Percentiles rank a stretch among this genome's conserved stretches.
phyloP scores from a whole-genome alignment of 225 moss, liverwort and hornwort genomes.

The Physcomitrellopsis africana region DNA sequence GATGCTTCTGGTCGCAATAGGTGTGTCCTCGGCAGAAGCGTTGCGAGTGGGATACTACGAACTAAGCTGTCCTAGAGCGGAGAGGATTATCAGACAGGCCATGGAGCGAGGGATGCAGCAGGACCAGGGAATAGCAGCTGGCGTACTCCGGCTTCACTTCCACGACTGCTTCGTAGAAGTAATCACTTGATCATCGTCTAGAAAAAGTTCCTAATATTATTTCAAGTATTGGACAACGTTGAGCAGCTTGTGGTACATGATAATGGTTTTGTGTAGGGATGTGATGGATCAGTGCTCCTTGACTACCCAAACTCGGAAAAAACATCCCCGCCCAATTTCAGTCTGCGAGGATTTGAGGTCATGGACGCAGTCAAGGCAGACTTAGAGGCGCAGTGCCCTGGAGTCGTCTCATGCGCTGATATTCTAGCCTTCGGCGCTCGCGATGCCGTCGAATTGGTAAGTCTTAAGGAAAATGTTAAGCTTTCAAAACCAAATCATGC shows the following conservation, averaged over 20 bases:
- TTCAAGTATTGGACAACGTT: neutral
- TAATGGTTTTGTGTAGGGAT: slow-evolving; percentile 37
- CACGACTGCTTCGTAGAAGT: slow-evolving; percentile 63
- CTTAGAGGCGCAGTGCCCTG: slow-evolving; percentile 46
- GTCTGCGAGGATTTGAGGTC: slow-evolving; percentile 48
- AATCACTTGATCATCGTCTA: neutral
- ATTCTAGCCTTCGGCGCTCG: slow-evolving; percentile 53
- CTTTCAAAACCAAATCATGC: neutral
- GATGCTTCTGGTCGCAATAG: neutral
- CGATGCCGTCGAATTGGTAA: slow-evolving; percentile 49
- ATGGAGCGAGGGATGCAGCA: slow-evolving; percentile 35
- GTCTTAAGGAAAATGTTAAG: neutral
- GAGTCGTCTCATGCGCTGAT: slow-evolving; percentile 62
- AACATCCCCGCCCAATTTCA: slow-evolving; percentile 39
- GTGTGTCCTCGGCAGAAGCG: neutral
- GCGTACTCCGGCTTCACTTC: slow-evolving; percentile 55
- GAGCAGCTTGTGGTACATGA: neutral
- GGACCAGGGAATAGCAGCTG: slow-evolving; percentile 40
- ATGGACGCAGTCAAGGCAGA: slow-evolving; percentile 54
- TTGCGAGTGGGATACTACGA: slow-evolving; percentile 50
- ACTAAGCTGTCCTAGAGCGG: slow-evolving; percentile 40
- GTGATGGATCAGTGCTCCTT: slow-evolving; percentile 61
- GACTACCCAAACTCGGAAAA: slow-evolving; percentile 49
- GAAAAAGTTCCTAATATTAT: neutral
- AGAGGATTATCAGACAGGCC: slow-evolving; percentile 38